Percentiles rank a stretch among this genome's conserved stretches.
These are phyloP conservation scores for Ogataea parapolymorpha DNA, from an alignment of 805 yeast species.

Conservation along the genomic window DNA sequence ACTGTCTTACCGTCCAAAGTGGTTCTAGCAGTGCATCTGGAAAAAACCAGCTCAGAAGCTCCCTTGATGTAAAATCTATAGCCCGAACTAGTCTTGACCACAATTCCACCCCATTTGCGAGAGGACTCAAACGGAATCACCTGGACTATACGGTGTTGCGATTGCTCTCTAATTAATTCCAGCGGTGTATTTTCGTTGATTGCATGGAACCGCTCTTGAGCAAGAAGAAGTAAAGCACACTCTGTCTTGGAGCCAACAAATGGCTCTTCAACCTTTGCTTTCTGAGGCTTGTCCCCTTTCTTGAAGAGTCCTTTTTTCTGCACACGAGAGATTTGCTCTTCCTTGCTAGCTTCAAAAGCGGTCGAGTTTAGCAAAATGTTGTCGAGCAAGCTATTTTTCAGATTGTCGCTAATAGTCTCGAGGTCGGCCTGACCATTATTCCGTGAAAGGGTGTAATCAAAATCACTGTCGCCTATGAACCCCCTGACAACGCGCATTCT, in stretches of 20 bases:
- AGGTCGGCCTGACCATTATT: conserved; percentile 2
- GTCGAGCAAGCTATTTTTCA: conserved; percentile 36
- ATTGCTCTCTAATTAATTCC: conserved; percentile 41
- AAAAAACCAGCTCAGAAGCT: conserved; percentile 85
- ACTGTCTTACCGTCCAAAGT: conserved; percentile 30
- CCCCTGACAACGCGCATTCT: conserved; percentile 88
- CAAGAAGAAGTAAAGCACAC: conserved; percentile 74
- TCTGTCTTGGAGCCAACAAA: conserved; percentile 94
- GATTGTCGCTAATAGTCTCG: conserved; percentile 11
- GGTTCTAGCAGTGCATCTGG: conserved; percentile 47
- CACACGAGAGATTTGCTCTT: conserved; percentile 75
- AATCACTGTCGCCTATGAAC: conserved; percentile 53
- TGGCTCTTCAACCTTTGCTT: conserved; percentile 41
- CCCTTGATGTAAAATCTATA: conserved; percentile 79
- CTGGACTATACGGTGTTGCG: conserved; percentile 50
- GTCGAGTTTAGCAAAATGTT: conserved; percentile 81
- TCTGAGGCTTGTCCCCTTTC: conserved; percentile 31
- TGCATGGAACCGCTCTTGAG: conserved; percentile 52
- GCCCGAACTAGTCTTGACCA: conserved; percentile 46
- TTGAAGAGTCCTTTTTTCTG: conserved; percentile 44
- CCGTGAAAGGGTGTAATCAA: conserved; percentile 45
- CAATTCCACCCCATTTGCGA: conserved; percentile 88
- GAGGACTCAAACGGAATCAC: conserved; percentile 88
- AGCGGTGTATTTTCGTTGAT: conserved; percentile 40
- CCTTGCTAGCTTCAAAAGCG: conserved; percentile 69